Conservation (phyloP, 2,329 filamentous ascomycete species). For the Ophiostoma montium region DNA sequence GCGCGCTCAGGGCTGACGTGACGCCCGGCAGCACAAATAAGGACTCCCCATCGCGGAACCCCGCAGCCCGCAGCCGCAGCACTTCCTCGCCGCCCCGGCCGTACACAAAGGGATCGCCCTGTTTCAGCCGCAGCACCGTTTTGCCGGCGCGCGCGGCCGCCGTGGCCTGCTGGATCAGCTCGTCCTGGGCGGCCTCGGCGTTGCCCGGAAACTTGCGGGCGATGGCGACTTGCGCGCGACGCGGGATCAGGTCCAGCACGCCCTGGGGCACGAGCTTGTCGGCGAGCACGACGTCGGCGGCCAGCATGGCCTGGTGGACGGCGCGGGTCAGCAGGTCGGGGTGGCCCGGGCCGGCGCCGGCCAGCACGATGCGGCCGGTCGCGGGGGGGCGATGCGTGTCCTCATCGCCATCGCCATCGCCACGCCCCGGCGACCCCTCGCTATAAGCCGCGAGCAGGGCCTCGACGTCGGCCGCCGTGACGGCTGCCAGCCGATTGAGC, state of each 20-base stretch:
- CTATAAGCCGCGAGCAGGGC: conserved; percentile 59
- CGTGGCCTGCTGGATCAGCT: conserved; percentile 68
- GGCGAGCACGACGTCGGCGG: conserved; percentile 66
- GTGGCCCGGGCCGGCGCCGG: conserved; percentile 84
- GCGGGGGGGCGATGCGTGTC: background rate
- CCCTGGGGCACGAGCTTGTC: conserved; percentile 76
- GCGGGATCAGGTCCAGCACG: conserved; percentile 79
- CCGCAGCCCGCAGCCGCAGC: conserved; percentile 61
- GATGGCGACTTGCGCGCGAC: conserved; percentile 78
- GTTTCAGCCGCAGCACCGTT: conserved; percentile 79
- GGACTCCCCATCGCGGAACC: conserved; percentile 39
- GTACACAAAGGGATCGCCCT: conserved; percentile 94
- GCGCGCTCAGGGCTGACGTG: conserved; percentile 74
- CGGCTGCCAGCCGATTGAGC: conserved; percentile 61
- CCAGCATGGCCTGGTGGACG: conserved; percentile 60
- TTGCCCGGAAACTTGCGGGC: conserved; percentile 97
- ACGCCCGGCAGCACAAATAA: conserved; percentile 68
- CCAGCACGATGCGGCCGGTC: conserved; percentile 64
- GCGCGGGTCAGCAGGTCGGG: conserved; percentile 80
- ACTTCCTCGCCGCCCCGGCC: conserved; percentile 90
- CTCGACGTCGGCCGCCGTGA: conserved; percentile 69
- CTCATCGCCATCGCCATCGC: conserved; percentile 5
- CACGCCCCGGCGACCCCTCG: conserved; percentile 15
- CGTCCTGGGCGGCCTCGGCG: conserved; percentile 82
- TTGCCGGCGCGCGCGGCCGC: conserved; percentile 51